Evolutionary conservation across 345 rosid species (phyloP), one percentile per base, ranked within the genome.

Genomic region (Turritis glabra): DNA sequence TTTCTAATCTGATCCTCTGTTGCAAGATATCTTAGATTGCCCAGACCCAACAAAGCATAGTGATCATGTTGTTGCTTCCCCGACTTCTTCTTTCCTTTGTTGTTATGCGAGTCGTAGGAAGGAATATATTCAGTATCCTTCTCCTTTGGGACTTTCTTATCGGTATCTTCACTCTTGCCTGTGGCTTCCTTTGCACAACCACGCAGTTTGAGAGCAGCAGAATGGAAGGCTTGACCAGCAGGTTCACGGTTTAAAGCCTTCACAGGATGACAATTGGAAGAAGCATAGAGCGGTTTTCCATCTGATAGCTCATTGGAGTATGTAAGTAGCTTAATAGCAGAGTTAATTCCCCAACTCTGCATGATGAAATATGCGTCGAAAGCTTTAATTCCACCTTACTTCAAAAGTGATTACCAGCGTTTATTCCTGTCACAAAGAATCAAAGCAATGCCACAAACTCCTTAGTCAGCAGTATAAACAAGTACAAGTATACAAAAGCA

Each of bases 1-100:
- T 83, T 92, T 59, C 87, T 88, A 50, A 96, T 96, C 85, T 92
- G 99, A 70, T 92, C 98, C 79, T 96, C 99, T 2, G 97, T 89
- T 26, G 98, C 97, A 78, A 96, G 98, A 65, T 96, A 96, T 72
- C 99, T 84, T 43, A 92, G 75, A 80, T 89, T 94, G 64, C 88
- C 72, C 86, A 96, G 79, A 53, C 98, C 98, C 84, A 92, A 55
- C 79, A 96, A 72, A 0, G 97, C 97, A 84, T 96, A 96, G 81
- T 90, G 98, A 83, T 96, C 99, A 76, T 92, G 98, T 71, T 90
- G 94, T 64, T 75, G 62, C 48, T 83, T 84, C 47, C 86, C 98
- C 0, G 80, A 61, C 26, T 88, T 87, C 29, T 86, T 77, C 93
- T 86, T 92, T 17, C 90, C 96, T 75, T 88, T 89, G 71, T 59